phyloP scores from a whole-genome alignment of 2,329 filamentous ascomycete genomes.

The Colletotrichum coccodes region DNA sequence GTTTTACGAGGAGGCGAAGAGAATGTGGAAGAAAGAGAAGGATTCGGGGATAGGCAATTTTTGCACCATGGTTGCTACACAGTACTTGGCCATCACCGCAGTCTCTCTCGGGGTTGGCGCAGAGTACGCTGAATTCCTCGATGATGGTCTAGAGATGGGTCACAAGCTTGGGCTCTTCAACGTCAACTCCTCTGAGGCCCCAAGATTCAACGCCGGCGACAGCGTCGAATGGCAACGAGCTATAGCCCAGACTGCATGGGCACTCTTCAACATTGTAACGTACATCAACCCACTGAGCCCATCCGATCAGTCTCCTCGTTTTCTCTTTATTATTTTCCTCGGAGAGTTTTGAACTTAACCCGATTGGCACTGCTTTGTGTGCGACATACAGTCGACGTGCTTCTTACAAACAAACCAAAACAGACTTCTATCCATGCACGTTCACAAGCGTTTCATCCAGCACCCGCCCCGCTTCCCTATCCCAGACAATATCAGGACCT shows the following conservation, averaged over 20 bases:
- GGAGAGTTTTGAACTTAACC: too few species aligned
- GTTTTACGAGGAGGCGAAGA: neutral
- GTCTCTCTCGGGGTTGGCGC: neutral
- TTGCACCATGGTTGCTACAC: neutral
- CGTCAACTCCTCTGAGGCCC: neutral
- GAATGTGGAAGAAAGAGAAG: neutral
- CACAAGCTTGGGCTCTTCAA: neutral
- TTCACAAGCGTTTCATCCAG: neutral
- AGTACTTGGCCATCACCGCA: neutral
- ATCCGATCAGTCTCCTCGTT: neutral
- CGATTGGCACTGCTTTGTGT: too few species aligned
- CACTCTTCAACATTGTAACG: neutral
- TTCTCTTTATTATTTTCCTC: neutral
- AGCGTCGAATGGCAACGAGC: neutral
- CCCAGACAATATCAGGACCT: neutral
- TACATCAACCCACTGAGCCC: neutral
- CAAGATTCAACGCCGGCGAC: neutral
- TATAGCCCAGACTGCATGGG: neutral
- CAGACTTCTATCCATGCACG: neutral
- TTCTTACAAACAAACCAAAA: neutral
- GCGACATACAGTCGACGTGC: too few species aligned
- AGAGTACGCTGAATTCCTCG: neutral
- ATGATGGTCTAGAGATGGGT: neutral
- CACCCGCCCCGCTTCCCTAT: neutral
- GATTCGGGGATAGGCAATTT: neutral